Evolutionary conservation across 495 filamentous ascomycete genomes (phyloP).

Genomic region (Xylaria nigripes): DNA sequence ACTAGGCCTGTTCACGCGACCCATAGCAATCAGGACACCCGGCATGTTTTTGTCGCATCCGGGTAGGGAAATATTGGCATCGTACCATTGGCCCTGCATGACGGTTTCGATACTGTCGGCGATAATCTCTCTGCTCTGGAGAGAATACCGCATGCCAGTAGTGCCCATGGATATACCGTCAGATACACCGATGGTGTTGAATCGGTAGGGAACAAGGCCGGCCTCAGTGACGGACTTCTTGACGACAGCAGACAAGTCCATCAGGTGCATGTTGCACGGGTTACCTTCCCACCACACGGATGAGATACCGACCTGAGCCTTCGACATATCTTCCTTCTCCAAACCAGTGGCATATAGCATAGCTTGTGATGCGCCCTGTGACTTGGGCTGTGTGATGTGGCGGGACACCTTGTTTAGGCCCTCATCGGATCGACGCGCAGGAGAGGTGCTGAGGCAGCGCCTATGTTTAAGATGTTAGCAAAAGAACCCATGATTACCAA

Average conservation of each 20-base stretch:
- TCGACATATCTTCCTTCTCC: constrained; percentile 74
- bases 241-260: constrained; percentile 76
- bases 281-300: constrained; percentile 88
- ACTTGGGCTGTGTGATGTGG: constrained; percentile 86
- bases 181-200: constrained; percentile 96
- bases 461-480: constrained; percentile 20
- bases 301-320: constrained; percentile 93
- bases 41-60: constrained; percentile 99
- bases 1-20: constrained; percentile 82
- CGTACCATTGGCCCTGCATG: constrained; percentile 98
- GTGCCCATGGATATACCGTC: constrained; percentile 78
- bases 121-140: constrained; percentile 92
- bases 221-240: constrained; percentile 76
- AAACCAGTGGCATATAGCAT: constrained; percentile 97
- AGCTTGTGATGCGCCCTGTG: constrained; percentile 95
- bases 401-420: constrained; percentile 75
- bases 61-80: constrained; percentile 96
- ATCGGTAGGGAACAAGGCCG: constrained; percentile 77
- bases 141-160: constrained; percentile 83
- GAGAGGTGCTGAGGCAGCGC: constrained; percentile 33
- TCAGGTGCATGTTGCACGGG: constrained; percentile 97
- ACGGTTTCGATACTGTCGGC: constrained; percentile 98
- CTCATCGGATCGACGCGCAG: constrained; percentile 37
- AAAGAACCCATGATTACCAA: background rate
- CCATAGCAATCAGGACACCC: constrained; percentile 96